A percentile compares a stretch with the other conserved stretches of the same genome.
Evolutionary conservation across 768 basidiomycete genomes (phyloP).

Genomic region (Tulasnella sp.): DNA sequence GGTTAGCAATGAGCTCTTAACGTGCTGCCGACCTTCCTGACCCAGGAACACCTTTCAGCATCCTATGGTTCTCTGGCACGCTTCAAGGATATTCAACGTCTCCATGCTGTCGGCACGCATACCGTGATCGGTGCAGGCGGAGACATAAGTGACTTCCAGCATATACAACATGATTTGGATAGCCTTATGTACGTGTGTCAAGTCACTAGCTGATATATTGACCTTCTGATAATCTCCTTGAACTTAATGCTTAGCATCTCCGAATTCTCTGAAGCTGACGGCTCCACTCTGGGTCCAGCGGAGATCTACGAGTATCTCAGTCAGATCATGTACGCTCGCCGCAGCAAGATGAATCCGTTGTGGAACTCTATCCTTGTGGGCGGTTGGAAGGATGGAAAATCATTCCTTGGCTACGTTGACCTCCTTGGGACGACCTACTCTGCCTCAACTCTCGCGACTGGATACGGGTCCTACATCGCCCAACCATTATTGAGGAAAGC

Average conservation of each 20-base stretch:
- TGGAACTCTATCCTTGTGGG: constrained; percentile 95
- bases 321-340: constrained; percentile 81
- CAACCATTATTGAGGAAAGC: constrained; percentile 86
- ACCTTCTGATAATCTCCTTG: neutral
- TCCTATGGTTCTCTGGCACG: constrained; percentile 96
- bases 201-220: neutral
- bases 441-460: constrained; percentile 88
- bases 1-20: constrained; percentile 44
- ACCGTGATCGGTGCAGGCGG: constrained; percentile 89
- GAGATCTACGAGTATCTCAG: constrained; percentile 91
- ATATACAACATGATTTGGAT: constrained; percentile 74
- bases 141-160: constrained; percentile 97
- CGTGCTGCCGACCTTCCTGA: neutral
- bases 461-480: constrained; percentile 88
- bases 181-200: constrained; percentile 45
- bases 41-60: constrained; percentile 39
- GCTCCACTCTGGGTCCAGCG: constrained; percentile 70
- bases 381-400: constrained; percentile 76
- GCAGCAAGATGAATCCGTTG: constrained; percentile 84
- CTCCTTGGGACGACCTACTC: constrained; percentile 94
- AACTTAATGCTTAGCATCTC: constrained; percentile 30
- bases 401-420: constrained; percentile 91
- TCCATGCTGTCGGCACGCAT: constrained; percentile 72
- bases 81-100: constrained; percentile 88
- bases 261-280: constrained; percentile 76